These are phyloP conservation scores for Suhomyces sp. DNA, from an alignment of 805 yeast species.

Conservation along the genomic window DNA sequence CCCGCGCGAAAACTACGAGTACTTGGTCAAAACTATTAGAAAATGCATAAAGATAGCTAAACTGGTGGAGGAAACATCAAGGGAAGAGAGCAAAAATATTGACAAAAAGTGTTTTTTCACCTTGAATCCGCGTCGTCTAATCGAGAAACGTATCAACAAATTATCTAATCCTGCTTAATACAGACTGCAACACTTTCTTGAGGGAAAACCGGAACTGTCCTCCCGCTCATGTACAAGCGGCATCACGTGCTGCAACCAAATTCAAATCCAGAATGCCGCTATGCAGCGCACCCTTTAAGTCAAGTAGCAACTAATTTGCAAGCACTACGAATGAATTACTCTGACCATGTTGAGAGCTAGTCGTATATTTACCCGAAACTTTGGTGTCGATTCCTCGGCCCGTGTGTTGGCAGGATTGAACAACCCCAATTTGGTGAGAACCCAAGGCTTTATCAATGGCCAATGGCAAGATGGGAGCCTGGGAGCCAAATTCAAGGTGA, in stretches of 20 bases:
- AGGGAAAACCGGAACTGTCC: not conserved
- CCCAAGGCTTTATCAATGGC: constrained; percentile 70
- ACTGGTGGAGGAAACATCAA: constrained; percentile 43
- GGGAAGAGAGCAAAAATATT: constrained; percentile 60
- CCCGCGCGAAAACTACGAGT: constrained; percentile 36
- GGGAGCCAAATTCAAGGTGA: constrained; percentile 55
- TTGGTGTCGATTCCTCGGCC: constrained; percentile 2
- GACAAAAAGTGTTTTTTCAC: constrained; percentile 65
- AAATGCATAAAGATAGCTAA: constrained; percentile 49
- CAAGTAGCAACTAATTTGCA: not conserved
- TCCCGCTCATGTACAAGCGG: not conserved
- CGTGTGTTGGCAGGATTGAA: constrained; percentile 24
- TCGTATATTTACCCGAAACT: not conserved
- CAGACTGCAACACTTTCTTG: no score
- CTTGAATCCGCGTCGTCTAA: constrained; percentile 52
- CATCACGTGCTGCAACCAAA: not conserved
- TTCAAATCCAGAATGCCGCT: not conserved
- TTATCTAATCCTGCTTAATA: constrained; percentile 6
- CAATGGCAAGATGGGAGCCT: constrained; percentile 56
- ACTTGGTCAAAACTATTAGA: constrained; percentile 43
- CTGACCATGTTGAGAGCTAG: not conserved
- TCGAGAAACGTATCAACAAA: constrained; percentile 43
- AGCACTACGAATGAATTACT: not conserved
- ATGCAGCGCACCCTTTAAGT: not conserved
- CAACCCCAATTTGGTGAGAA: constrained; percentile 51